Evolutionary conservation across 2,329 filamentous ascomycete genomes (phyloP).

Genomic region (Nothophoma quercina): DNA sequence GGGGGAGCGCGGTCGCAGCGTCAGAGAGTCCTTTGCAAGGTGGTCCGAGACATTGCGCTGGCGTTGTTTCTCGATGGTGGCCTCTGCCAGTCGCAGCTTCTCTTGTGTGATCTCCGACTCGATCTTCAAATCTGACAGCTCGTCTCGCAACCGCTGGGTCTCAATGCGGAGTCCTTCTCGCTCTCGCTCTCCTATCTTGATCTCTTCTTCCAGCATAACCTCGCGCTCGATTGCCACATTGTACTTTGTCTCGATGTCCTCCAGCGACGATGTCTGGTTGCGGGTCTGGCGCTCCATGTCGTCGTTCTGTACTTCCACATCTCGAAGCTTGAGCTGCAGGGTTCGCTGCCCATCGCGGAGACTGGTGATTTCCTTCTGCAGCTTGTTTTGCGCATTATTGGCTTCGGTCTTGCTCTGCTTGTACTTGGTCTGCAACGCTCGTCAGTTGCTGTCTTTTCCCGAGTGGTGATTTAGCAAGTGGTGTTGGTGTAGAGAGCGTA

Average conservation of each 20-base stretch:
- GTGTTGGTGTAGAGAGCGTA: constrained; percentile 53
- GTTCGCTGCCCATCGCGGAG: constrained; percentile 85
- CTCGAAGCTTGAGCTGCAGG: constrained; percentile 82
- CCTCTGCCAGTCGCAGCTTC: constrained; percentile 80
- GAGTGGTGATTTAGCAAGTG: background rate
- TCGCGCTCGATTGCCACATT: constrained; percentile 91
- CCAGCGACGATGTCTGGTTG: constrained; percentile 92
- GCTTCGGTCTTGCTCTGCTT: constrained; percentile 92
- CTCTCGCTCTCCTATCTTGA: constrained; percentile 90
- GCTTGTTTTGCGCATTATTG: constrained; percentile 78
- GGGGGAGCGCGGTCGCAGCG: constrained; percentile 66
- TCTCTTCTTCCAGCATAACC: constrained; percentile 94
- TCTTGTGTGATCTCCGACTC: constrained; percentile 94
- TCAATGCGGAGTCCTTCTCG: constrained; percentile 89
- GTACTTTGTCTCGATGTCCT: constrained; percentile 97
- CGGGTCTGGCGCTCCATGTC: constrained; percentile 96
- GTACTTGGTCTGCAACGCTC: constrained; percentile 77
- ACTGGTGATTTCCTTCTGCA: constrained; percentile 96
- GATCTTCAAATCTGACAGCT: constrained; percentile 90
- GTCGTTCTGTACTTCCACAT: constrained; percentile 98
- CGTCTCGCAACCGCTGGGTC: constrained; percentile 85
- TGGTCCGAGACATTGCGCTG: constrained; percentile 60
- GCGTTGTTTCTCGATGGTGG: constrained; percentile 58
- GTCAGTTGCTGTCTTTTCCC: background rate
- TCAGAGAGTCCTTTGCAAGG: constrained; percentile 56